Conservation (phyloP, 78 protist genomes). For the Dictyostelium capitatum region DNA sequence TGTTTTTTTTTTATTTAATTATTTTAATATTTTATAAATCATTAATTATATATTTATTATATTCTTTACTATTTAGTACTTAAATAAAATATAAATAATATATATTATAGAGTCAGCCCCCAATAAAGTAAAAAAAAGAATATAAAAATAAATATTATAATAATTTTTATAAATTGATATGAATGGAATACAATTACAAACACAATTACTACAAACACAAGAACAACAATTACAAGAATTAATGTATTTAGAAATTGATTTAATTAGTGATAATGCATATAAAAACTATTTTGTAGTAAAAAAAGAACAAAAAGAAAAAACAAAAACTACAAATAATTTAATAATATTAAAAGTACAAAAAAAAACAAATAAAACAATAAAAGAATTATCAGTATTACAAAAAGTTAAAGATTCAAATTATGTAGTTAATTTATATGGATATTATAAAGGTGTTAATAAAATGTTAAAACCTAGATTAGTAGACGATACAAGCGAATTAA, state of each 20-base stretch:
- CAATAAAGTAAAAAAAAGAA: too few relatives aligned
- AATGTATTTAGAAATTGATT: constrained; percentile 1
- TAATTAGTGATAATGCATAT: constrained; percentile 22
- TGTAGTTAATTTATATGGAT: background rate
- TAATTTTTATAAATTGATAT: too few relatives aligned
- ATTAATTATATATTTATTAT: too few relatives aligned
- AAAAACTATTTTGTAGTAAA: constrained; percentile 9
- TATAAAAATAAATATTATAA: too few relatives aligned
- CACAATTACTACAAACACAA: too few relatives aligned
- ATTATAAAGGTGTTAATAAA: background rate
- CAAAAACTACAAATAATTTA: background rate
- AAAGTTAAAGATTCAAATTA: background rate
- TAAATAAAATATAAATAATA: too few relatives aligned
- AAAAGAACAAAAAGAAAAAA: background rate
- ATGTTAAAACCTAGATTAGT: constrained; percentile 1
- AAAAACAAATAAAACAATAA: background rate
- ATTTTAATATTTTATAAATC: too few relatives aligned
- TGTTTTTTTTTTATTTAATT: too few relatives aligned
- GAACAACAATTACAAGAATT: too few relatives aligned
- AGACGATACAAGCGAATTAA: background rate
- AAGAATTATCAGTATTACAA: background rate
- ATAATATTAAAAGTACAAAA: constrained; percentile 11
- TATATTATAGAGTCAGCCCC: too few relatives aligned
- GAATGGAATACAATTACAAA: too few relatives aligned
- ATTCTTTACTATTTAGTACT: too few relatives aligned